Conservation (phyloP, 1,284 basidiomycete genomes). For the Marasmius tenuissimus region DNA sequence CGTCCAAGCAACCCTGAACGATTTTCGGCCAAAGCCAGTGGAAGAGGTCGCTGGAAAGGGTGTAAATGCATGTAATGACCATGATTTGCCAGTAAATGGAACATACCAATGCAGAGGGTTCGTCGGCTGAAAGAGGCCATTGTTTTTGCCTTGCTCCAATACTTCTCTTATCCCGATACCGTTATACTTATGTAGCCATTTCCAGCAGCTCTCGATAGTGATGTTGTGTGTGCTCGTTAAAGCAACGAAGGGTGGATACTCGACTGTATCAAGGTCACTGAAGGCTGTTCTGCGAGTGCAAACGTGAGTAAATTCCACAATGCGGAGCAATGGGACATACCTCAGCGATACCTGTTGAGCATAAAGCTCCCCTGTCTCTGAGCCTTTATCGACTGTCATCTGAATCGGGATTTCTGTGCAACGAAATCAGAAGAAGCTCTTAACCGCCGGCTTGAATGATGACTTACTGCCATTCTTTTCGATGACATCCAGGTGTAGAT, state of each 20-base stretch:
- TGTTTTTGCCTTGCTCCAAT: conserved; percentile 11
- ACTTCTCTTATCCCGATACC: conserved; percentile 4
- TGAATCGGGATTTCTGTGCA: conserved; percentile 15
- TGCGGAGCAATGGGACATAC: background rate
- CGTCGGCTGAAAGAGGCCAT: conserved; percentile 9
- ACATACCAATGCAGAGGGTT: conserved; percentile 12
- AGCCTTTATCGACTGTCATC: conserved; percentile 15
- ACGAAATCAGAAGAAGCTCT: too few relatives aligned
- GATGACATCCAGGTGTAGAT: conserved; percentile 15
- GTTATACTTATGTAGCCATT: conserved; percentile 1
- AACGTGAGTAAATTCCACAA: background rate
- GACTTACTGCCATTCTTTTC: conserved; percentile 4
- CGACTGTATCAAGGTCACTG: background rate
- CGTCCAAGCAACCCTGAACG: conserved; percentile 2
- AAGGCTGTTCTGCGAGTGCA: background rate
- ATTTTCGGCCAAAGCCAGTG: conserved; percentile 15
- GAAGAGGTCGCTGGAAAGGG: conserved; percentile 8
- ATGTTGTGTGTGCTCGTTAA: conserved; percentile 16
- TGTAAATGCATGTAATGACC: background rate
- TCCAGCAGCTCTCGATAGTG: conserved; percentile 13
- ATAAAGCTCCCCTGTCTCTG: conserved; percentile 13
- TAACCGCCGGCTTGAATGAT: too few relatives aligned
- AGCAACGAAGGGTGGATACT: conserved; percentile 3
- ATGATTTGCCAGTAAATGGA: too few relatives aligned
- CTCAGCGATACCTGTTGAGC: conserved; percentile 8